Evolutionary conservation across 2,329 filamentous ascomycete species (phyloP), one percentile per base, ranked within the genome.

Genomic region (Verruconis gallopava): DNA sequence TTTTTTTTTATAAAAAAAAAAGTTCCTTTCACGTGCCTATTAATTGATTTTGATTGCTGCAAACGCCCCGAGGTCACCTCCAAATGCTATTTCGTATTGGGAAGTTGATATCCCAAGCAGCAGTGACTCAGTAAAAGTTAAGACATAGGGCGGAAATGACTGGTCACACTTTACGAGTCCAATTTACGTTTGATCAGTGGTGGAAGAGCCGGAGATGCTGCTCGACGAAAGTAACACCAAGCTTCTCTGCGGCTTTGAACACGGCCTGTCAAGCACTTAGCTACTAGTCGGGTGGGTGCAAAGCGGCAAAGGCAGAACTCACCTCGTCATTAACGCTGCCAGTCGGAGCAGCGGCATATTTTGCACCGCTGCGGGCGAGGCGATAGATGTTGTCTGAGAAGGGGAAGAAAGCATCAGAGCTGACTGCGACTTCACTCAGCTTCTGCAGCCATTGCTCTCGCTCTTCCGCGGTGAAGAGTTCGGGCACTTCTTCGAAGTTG

Each of bases 321-420:
- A 30, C 25, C 25, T 18, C 5, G 30, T 44, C 41, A 21, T 46
- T 44, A 17, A 91, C 84, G 62, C 81, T 94, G 44, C 91, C 91
- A 39, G 77, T 82, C 6, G 91, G 91, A 30, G 89, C 89, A 42
- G 91, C 89, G 55, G 96, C 85, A 68, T 94, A 98, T 70, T 93
- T 96, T 57, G 77, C 86, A 38, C 91, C 91, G 17, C 85, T 93
- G 54, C 85, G 75, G 48, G 77, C 78, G 40, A 86, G 84, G 51
- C 91, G 79, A 76, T 93, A 95, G 50, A 98, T 82, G 55, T 98
- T 98, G 71, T 98, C 91, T 56, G 85, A 85, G 67, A 98, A 98
- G 51, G 91, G 91, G 77, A 98, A 98, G 65, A 98, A 98, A 50
- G 91, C 91, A 62, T 98, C 91, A 49, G 85, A 93, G 41, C 85